Percentiles rank a stretch among this genome's conserved stretches.
These are phyloP conservation scores for Oehlia diaphana DNA, from an alignment of 192 early-diverging fungal species.

Conservation along the genomic window DNA sequence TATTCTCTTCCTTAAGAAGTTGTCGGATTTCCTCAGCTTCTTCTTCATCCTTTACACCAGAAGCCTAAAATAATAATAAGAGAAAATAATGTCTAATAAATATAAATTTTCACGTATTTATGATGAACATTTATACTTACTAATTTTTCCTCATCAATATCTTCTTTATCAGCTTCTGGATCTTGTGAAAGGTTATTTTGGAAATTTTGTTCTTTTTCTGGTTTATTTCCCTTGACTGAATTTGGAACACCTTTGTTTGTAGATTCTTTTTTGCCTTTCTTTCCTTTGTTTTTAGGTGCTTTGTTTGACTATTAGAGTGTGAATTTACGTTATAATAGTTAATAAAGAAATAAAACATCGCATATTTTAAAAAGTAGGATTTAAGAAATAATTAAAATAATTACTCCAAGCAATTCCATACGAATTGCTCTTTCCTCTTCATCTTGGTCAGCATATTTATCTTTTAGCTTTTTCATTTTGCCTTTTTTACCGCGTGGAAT, in stretches of 20 bases:
- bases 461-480: slow-evolving; percentile 90
- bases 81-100: background rate
- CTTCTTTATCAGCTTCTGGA: slow-evolving; percentile 31
- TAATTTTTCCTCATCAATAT: background rate
- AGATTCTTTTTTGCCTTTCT: slow-evolving; percentile 64
- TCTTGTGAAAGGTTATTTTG: slow-evolving; percentile 24
- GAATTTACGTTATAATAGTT: slow-evolving; percentile 4
- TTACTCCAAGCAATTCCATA: slow-evolving; percentile 77
- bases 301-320: slow-evolving; percentile 53
- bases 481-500: slow-evolving; percentile 80
- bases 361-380: background rate
- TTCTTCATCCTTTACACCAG: slow-evolving; percentile 28
- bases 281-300: slow-evolving; percentile 73
- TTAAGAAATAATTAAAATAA: slow-evolving; percentile 32
- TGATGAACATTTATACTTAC: background rate
- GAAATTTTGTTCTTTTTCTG: slow-evolving; percentile 25
- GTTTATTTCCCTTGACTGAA: slow-evolving; percentile 10
- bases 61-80: background rate
- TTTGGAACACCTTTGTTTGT: slow-evolving; percentile 41
- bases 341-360: background rate
- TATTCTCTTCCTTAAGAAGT: slow-evolving; percentile 59
- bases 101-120: background rate
- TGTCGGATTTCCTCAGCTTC: slow-evolving; percentile 48
- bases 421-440: slow-evolving; percentile 87
- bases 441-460: slow-evolving; percentile 93